Conservation (phyloP, 306 rosid genomes). For the Prunus padus region DNA sequence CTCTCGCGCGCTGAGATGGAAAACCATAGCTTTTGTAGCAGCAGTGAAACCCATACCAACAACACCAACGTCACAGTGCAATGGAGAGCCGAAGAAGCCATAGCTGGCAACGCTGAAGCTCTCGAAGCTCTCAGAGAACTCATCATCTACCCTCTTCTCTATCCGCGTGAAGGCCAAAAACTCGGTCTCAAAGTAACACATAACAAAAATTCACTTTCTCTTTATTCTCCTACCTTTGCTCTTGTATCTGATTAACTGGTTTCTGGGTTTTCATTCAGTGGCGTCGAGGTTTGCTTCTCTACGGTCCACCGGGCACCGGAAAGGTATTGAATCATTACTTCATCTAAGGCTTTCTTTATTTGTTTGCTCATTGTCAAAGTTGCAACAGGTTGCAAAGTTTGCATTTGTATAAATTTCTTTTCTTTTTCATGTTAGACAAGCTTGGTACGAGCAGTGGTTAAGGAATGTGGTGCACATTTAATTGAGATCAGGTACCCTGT, state of each 20-base stretch:
- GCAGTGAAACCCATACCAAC: neutral
- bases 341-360: neutral
- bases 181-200: constrained; percentile 67
- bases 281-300: constrained; percentile 79
- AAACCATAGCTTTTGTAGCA: constrained; percentile 16
- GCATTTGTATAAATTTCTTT: neutral
- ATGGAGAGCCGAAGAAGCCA: constrained; percentile 72
- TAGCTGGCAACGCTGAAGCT: constrained; percentile 73
- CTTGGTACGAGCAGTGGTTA: constrained; percentile 84
- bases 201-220: neutral
- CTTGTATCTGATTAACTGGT: constrained; percentile 2
- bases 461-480: constrained; percentile 78
- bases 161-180: constrained; percentile 42
- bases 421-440: constrained; percentile 55
- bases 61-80: neutral
- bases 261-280: constrained; percentile 52
- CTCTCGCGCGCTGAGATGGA: constrained; percentile 30
- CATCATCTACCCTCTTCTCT: constrained; percentile 63
- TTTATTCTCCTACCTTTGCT: neutral
- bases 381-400: neutral
- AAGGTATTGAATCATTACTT: constrained; percentile 46
- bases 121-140: constrained; percentile 76
- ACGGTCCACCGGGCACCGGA: constrained; percentile 96
- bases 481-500: constrained; percentile 57
- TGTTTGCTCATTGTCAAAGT: constrained; percentile 9